Percentiles rank a stretch among this genome's conserved stretches.
These are phyloP conservation scores for Panicum miliaceum DNA, from an alignment of 176 grass and related monocot genomes.

Conservation along the genomic window DNA sequence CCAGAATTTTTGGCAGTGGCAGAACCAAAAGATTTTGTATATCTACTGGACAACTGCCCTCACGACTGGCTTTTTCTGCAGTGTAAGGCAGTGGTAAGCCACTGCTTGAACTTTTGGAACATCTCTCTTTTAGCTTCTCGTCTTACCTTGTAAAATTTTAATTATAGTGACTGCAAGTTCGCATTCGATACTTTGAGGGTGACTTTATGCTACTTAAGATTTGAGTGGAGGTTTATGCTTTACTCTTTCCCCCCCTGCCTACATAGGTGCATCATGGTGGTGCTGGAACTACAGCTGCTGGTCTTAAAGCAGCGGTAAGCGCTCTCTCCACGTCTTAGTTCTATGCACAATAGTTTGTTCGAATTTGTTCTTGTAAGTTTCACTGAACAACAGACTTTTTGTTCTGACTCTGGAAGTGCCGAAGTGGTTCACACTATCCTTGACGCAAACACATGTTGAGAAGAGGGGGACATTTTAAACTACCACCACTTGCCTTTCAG, in stretches of 20 bases:
- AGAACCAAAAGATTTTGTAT: constrained; percentile 84
- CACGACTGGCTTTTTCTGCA: constrained; percentile 98
- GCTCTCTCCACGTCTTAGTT: not conserved
- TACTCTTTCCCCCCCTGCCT: constrained; percentile 29
- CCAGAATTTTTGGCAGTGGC: constrained; percentile 57
- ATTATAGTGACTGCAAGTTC: not conserved
- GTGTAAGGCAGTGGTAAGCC: constrained; percentile 85
- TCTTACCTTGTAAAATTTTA: not conserved
- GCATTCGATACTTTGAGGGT: not conserved
- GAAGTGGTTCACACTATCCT: constrained; percentile 14
- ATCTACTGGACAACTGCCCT: constrained; percentile 89
- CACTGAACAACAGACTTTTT: not conserved
- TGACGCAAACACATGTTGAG: not conserved
- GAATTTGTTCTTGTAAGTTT: not conserved
- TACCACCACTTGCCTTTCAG: not conserved
- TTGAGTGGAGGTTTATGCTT: not conserved
- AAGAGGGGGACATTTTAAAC: no score
- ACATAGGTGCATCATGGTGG: constrained; percentile 95
- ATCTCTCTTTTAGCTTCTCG: constrained; percentile 9
- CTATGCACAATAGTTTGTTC: not conserved
- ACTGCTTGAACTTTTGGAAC: not conserved
- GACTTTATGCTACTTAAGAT: not conserved
- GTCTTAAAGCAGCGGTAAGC: constrained; percentile 89
- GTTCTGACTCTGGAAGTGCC: not conserved
- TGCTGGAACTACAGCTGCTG: constrained; percentile 96